phyloP scores from a whole-genome alignment of 2,329 filamentous ascomycete species.

The Aureobasidium musti region DNA sequence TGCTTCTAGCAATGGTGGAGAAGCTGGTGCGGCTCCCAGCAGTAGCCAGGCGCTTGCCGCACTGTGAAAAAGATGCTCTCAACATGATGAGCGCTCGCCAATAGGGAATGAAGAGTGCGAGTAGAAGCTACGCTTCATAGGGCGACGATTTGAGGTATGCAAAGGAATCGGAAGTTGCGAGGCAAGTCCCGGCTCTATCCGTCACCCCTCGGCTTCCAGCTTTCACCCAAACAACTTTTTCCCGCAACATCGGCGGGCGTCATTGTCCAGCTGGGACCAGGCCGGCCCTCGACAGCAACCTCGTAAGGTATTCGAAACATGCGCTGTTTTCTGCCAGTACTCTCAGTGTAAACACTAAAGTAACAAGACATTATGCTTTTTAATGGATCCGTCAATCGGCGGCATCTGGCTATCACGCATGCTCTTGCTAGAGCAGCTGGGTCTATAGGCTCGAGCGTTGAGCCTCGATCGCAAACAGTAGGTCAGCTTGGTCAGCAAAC shows the following conservation, averaged over 20 bases:
- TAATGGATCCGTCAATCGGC: no score
- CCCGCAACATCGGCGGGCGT: slow-evolving; percentile 6
- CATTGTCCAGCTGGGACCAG: not conserved
- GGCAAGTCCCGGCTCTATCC: slow-evolving; percentile 7
- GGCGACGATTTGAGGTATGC: slow-evolving; percentile 15
- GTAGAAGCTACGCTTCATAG: slow-evolving; percentile 21
- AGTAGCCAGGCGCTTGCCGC: slow-evolving; percentile 64
- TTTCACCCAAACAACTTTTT: slow-evolving; percentile 14
- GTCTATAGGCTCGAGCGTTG: no score
- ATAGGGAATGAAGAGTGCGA: slow-evolving; percentile 10
- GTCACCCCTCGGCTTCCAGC: slow-evolving; percentile 1
- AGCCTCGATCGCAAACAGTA: no score
- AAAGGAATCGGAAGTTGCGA: slow-evolving; percentile 8
- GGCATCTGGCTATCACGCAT: no score
- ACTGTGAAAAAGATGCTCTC: slow-evolving; percentile 66
- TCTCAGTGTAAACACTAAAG: not conserved
- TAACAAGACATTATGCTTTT: not conserved
- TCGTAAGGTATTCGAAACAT: no score
- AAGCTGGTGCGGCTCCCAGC: slow-evolving; percentile 47
- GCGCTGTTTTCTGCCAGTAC: not conserved
- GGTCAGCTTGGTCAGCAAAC: no score
- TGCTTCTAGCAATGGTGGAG: slow-evolving; percentile 44
- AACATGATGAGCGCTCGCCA: slow-evolving; percentile 59
- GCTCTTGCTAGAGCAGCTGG: no score
- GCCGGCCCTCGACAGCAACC: no score